Conservation (phyloP, 2,329 filamentous ascomycete genomes). For the Colletotrichum sp. region DNA sequence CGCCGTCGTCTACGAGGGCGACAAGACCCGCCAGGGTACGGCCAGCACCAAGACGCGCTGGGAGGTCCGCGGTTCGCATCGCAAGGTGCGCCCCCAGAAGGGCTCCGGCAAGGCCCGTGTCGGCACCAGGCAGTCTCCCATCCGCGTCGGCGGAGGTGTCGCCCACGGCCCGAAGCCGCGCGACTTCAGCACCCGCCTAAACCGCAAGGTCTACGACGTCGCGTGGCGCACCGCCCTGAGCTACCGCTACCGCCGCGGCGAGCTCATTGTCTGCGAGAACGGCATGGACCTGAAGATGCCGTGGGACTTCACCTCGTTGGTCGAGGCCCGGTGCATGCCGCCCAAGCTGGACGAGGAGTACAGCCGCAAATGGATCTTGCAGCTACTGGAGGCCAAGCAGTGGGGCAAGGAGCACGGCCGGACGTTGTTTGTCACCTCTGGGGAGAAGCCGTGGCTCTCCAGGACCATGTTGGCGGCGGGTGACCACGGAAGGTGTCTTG, state of each 20-base stretch:
- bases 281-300: conserved; percentile 71
- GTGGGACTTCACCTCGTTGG: conserved; percentile 50
- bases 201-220: conserved; percentile 90
- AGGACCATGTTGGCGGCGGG: conserved; percentile 68
- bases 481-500: conserved; percentile 72
- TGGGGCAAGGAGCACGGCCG: conserved; percentile 73
- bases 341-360: conserved; percentile 61
- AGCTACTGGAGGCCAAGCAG: conserved; percentile 73
- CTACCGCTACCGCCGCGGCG: conserved; percentile 86
- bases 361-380: conserved; percentile 64
- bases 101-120: conserved; percentile 81
- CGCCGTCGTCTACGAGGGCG: conserved; percentile 91
- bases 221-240: conserved; percentile 94
- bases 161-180: conserved; percentile 88
- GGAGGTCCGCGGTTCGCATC: conserved; percentile 83
- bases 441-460: conserved; percentile 66
- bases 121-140: conserved; percentile 81
- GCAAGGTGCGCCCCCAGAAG: conserved; percentile 87
- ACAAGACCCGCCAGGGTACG: conserved; percentile 85
- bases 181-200: conserved; percentile 86
- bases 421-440: conserved; percentile 76
- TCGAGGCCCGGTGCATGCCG: conserved; percentile 42
- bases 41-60: conserved; percentile 81
- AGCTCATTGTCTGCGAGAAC: conserved; percentile 85
- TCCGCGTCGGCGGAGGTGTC: conserved; percentile 85